phyloP scores from a whole-genome alignment of 1,139 yeast species.

The Pichia sp. region DNA sequence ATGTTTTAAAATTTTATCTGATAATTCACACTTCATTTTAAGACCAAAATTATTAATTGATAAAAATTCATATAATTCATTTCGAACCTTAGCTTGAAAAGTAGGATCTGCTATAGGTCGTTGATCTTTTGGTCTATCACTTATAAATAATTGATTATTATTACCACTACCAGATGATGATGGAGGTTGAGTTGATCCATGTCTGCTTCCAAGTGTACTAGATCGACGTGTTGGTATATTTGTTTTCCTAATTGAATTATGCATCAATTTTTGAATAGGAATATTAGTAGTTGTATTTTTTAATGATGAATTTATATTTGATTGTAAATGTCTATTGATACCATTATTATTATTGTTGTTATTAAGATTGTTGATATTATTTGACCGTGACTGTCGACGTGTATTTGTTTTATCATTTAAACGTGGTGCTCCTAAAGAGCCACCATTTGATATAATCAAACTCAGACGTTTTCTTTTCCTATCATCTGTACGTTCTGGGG shows the following conservation, averaged over 20 bases:
- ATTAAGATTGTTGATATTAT: constrained; percentile 1
- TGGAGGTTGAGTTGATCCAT: constrained; percentile 13
- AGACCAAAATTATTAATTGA: constrained; percentile 59
- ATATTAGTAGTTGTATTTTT: constrained; percentile 3
- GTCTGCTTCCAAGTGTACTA: not conserved
- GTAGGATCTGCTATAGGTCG: constrained; percentile 72
- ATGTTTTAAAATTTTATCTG: constrained; percentile 56
- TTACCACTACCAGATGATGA: constrained; percentile 22
- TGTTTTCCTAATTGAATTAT: constrained; percentile 23
- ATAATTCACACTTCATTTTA: constrained; percentile 65
- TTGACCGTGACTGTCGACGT: constrained; percentile 20
- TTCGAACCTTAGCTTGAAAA: constrained; percentile 59
- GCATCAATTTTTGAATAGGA: constrained; percentile 25
- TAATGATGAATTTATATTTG: constrained; percentile 4
- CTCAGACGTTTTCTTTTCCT: constrained; percentile 25
- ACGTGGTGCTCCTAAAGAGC: constrained; percentile 21
- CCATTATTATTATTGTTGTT: constrained; percentile 9
- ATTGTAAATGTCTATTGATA: not conserved
- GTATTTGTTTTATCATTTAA: constrained; percentile 5
- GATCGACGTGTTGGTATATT: constrained; percentile 3
- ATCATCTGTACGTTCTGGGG: constrained; percentile 10
- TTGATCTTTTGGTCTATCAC: constrained; percentile 41
- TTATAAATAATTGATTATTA: constrained; percentile 7
- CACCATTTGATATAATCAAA: constrained; percentile 10
- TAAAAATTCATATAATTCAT: constrained; percentile 62